Evolutionary conservation across 768 basidiomycete species (phyloP), one percentile per base, ranked within the genome.

Genomic region (Dioszegia aurantiaca): DNA sequence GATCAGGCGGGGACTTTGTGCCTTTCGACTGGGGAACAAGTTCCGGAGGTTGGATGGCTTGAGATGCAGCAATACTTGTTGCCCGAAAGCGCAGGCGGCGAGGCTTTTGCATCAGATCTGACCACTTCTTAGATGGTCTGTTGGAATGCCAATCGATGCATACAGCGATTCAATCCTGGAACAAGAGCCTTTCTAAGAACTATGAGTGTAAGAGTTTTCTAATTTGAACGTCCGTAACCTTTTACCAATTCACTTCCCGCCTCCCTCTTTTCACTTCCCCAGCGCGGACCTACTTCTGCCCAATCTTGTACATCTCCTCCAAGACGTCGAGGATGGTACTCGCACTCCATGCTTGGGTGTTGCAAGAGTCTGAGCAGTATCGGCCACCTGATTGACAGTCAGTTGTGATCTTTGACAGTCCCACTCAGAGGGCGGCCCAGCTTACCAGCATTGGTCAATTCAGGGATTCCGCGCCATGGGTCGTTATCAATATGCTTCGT

Each of bases 331-430:
- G 80, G 62, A 97, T 76, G 23, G 90, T 94, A 75, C 89, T 91
- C 44, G 90, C 85, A 69, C 89, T 91, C 95, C 94, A 98, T 3
- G 94, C 95, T 73, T 98, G 95, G 26, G 95, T 92, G 44, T 82
- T 80, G 73, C 94, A 98, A 44, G 90, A 91, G 77, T 98, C 93
- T 51, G 76, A 76, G 73, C 94, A 98, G 77, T 84, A 85, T 37
- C 80, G 78, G 11, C 93, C 94, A 61, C 91, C 83, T 72, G 39
- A 24, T 27, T 6, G 8, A 14, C 49, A 40, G 27, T 51, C 51
- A 59, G 61, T 49, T 19, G 21, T 5, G 9, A 1, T 19, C 23
- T 19, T n/a, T 16, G 11, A 5, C 51, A 2, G 0, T 21, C 21
- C 8, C 30, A 10, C 30, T 27, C 5, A 48, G 51, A 48, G 26